Evolutionary conservation across 1,139 yeast genomes (phyloP), one percentile per base, ranked within the genome.

Genomic region (Hyphopichia buzzinii): DNA sequence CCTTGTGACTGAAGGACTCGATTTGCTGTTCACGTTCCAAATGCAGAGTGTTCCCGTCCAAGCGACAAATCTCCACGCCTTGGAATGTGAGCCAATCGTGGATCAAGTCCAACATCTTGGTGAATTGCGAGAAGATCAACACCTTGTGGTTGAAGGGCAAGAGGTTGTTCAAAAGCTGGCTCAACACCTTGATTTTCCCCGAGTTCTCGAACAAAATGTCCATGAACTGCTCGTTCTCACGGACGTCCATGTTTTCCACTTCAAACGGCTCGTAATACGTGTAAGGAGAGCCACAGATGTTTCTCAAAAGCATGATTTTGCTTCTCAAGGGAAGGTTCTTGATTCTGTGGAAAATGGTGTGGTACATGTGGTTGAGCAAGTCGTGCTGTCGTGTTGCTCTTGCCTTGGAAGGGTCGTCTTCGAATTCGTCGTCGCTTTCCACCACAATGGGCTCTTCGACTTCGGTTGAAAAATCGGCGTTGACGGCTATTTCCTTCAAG

Each of bases 261-360:
- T 52, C 54, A 32, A 86, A 87, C 0, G 97, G 97, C 46, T 82
- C 85, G 59, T 81, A 87, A 52, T 84, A 87, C 32, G 85, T 60
- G 52, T 84, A 84, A 0, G 97, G 96, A 0, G 96, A 83, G 49
- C 88, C 84, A 49, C 96, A 89, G 6, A 86, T 77, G 43, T 82
- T 79, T 35, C 98, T 70, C 36, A 89, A 66, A 55, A 89, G 97
- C 85, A 90, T 86, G 59, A 85, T 68, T 49, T 79, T 52, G 50
- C 86, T 87, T 43, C 77, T 81, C 34, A 87, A 64, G 14, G 62
- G 54, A 26, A 64, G 46, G 29, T 48, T 47, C 27, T 52, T 56
- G 10, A 59, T 39, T 8, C 55, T 50, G 19, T 52, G 50, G n/a
- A 36, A 27, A 7, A 64, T 46, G 29, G 43, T 48, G 3, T 34